These are phyloP conservation scores for Paramarasmius palmivorus DNA, from an alignment of 1,284 basidiomycete species.

Conservation along the genomic window DNA sequence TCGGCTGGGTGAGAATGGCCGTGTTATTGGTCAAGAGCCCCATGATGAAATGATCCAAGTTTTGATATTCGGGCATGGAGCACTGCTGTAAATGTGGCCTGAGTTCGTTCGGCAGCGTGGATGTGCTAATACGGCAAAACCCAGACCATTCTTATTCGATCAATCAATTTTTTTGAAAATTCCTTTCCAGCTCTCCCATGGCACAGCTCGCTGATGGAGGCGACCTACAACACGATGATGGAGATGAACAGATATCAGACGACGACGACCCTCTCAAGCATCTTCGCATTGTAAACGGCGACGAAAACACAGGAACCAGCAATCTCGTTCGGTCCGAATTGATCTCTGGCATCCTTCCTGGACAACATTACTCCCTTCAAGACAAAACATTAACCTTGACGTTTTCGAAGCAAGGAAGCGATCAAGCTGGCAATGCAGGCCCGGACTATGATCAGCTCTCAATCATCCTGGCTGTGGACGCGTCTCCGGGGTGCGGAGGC, in stretches of 20 bases:
- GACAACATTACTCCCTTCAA: slow-evolving; percentile 54
- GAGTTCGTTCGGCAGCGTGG: no score
- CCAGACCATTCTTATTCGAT: background rate
- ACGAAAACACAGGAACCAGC: slow-evolving; percentile 9
- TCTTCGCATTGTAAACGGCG: slow-evolving; percentile 28
- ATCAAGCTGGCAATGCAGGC: slow-evolving; percentile 18
- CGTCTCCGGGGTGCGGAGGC: slow-evolving; percentile 87
- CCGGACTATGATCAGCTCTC: slow-evolving; percentile 28
- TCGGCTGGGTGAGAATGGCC: background rate
- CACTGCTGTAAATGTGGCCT: no score
- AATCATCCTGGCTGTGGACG: slow-evolving; percentile 66
- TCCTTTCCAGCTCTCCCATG: background rate
- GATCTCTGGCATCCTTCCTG: slow-evolving; percentile 45
- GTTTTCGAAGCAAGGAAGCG: slow-evolving; percentile 30
- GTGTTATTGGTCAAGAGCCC: background rate
- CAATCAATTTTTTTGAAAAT: background rate
- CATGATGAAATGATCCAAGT: no score
- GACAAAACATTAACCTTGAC: slow-evolving; percentile 49
- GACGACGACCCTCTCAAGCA: slow-evolving; percentile 63
- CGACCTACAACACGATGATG: background rate
- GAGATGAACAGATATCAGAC: slow-evolving; percentile 52
- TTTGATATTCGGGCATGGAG: no score
- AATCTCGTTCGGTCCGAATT: slow-evolving; percentile 21
- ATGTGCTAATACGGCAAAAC: no score
- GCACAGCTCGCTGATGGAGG: slow-evolving; percentile 11